Evolutionary conservation across 495 filamentous ascomycete genomes (phyloP).

Genomic region (Penicillium coprophilum): DNA sequence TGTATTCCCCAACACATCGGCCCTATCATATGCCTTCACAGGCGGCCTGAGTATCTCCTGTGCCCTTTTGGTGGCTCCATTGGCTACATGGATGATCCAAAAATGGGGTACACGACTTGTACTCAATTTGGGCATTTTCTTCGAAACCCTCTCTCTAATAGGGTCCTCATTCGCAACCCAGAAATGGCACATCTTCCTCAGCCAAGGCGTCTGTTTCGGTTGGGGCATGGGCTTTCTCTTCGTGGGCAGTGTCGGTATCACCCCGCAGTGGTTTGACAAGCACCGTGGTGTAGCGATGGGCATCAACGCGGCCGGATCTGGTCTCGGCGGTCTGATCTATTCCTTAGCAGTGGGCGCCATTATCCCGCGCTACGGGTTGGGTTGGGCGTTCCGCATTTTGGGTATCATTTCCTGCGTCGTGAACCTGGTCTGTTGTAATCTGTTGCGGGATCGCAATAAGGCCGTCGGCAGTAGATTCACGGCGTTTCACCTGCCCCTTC

Average conservation of each 20-base stretch:
- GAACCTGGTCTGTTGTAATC: slow-evolving; percentile 59
- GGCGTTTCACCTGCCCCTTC: slow-evolving; percentile 61
- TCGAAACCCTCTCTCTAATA: slow-evolving; percentile 62
- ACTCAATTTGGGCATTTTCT: slow-evolving; percentile 58
- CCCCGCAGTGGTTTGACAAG: slow-evolving; percentile 77
- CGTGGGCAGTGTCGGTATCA: slow-evolving; percentile 65
- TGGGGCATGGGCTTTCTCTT: slow-evolving; percentile 76
- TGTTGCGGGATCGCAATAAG: slow-evolving; percentile 71
- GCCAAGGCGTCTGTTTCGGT: slow-evolving; percentile 75
- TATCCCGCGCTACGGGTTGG: slow-evolving; percentile 60
- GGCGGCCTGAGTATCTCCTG: slow-evolving; percentile 68
- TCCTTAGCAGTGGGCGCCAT: slow-evolving; percentile 48
- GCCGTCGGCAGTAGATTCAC: slow-evolving; percentile 60
- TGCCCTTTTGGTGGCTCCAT: slow-evolving; percentile 62
- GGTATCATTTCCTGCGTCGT: slow-evolving; percentile 65
- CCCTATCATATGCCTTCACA: slow-evolving; percentile 67
- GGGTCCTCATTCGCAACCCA: slow-evolving; percentile 65
- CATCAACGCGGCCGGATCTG: slow-evolving; percentile 69
- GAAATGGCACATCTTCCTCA: slow-evolving; percentile 73
- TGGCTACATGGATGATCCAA: slow-evolving; percentile 61
- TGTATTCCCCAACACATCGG: slow-evolving; percentile 56
- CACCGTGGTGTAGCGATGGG: slow-evolving; percentile 71
- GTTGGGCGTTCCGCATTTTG: slow-evolving; percentile 74
- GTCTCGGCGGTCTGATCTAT: slow-evolving; percentile 70
- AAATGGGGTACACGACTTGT: slow-evolving; percentile 53